Percentiles rank a stretch among this genome's conserved stretches.
Conservation (phyloP, 108 stramenopile species). For the Nitzschia sp. region DNA sequence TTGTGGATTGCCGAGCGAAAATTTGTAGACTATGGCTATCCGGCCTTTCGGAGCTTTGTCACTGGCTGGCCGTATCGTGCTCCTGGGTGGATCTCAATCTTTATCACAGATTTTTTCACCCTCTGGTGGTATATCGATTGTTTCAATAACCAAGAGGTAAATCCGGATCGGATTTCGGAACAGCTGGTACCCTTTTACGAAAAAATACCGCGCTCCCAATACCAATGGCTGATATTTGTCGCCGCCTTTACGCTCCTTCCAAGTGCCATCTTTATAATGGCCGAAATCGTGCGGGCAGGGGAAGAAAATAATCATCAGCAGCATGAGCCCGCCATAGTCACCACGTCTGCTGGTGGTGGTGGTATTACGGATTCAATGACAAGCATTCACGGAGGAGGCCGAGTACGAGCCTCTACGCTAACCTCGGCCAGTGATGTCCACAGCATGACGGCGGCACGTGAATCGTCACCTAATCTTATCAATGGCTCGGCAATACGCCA, state of each 20-base stretch:
- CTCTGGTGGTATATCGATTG: slow-evolving; percentile 63
- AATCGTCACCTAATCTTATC: too few species aligned
- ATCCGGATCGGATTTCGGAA: background rate
- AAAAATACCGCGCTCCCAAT: slow-evolving; percentile 38
- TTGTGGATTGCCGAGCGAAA: slow-evolving; percentile 59
- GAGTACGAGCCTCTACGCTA: background rate
- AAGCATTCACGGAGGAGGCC: background rate
- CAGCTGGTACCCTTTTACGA: slow-evolving; percentile 3
- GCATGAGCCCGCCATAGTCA: too few species aligned
- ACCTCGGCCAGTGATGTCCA: background rate
- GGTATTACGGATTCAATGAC: too few species aligned
- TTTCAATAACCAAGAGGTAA: slow-evolving; percentile 14
- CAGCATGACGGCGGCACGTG: background rate
- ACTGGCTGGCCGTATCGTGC: slow-evolving; percentile 72
- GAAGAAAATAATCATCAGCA: background rate
- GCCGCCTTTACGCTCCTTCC: slow-evolving; percentile 41
- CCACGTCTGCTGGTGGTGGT: too few species aligned
- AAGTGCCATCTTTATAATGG: slow-evolving; percentile 47
- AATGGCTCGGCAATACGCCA: background rate
- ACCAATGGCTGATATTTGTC: slow-evolving; percentile 46
- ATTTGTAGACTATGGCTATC: slow-evolving; percentile 46
- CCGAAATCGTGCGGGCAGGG: slow-evolving; percentile 58
- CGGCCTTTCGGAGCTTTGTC: slow-evolving; percentile 54
- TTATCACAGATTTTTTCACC: slow-evolving; percentile 46
- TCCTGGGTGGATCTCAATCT: slow-evolving; percentile 68